A percentile compares a stretch with the other conserved stretches of the same genome.
Evolutionary conservation across 2,329 filamentous ascomycete species (phyloP).

Genomic region (Penicillium sp.): DNA sequence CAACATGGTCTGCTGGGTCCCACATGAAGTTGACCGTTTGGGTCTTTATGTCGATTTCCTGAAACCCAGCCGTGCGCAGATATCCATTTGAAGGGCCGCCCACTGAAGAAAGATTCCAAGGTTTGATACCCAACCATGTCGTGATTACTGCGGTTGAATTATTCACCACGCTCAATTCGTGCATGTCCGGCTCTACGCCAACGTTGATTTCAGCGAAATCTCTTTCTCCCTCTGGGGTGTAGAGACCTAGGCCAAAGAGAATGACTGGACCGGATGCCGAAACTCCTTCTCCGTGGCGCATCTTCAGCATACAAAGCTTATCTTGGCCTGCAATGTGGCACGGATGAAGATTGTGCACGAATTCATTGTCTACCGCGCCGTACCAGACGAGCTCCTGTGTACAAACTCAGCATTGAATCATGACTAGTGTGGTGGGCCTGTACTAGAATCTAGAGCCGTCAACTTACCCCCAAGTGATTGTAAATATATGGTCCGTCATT

Average conservation of each 20-base stretch:
- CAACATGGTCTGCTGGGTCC: background rate
- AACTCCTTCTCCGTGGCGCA: background rate
- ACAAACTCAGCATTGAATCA: background rate
- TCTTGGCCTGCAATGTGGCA: background rate
- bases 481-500: background rate
- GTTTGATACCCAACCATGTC: background rate
- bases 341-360: background rate
- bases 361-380: background rate
- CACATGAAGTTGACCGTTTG: background rate
- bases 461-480: background rate
- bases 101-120: background rate
- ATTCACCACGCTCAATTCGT: background rate
- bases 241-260: background rate
- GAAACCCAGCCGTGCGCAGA: background rate
- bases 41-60: background rate
- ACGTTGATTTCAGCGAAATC: background rate
- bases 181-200: background rate
- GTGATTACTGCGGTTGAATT: background rate
- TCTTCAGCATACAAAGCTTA: background rate
- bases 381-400: background rate
- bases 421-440: too few relatives aligned
- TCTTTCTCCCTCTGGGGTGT: background rate
- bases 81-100: background rate
- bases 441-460: background rate
- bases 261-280: background rate